A percentile compares a stretch with the other conserved stretches of the same genome.
Evolutionary conservation across 345 rosid genomes (phyloP).

Genomic region (Chamaenerion angustifolium): DNA sequence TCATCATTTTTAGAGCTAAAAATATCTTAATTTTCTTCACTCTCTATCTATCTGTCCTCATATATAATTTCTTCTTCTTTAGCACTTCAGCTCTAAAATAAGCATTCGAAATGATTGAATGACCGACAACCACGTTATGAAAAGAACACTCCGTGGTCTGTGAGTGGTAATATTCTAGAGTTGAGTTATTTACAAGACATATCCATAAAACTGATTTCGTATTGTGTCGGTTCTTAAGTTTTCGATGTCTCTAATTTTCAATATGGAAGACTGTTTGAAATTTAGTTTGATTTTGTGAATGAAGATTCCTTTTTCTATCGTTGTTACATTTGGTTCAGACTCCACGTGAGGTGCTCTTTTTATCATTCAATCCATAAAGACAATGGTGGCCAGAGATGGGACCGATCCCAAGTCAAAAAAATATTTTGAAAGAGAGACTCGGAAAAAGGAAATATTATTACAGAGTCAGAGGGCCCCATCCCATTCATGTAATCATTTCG

Average conservation of each 20-base stretch:
- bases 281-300: background rate
- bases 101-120: too few relatives aligned
- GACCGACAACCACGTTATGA: too few relatives aligned
- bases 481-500: conserved; percentile 80
- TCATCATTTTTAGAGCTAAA: background rate
- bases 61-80: too few relatives aligned
- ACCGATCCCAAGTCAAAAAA: conserved; percentile 54
- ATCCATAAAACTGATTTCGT: too few relatives aligned
- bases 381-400: conserved; percentile 49
- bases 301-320: conserved; percentile 9
- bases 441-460: conserved; percentile 17
- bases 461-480: conserved; percentile 32
- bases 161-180: too few relatives aligned
- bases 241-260: too few relatives aligned
- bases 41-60: too few relatives aligned
- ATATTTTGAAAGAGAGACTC: conserved; percentile 7
- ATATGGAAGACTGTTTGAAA: background rate
- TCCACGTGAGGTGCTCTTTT: conserved; percentile 99
- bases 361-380: conserved; percentile 98
- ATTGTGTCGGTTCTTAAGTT: too few relatives aligned
- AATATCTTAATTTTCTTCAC: background rate
- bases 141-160: too few relatives aligned
- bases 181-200: too few relatives aligned
- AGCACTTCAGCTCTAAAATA: too few relatives aligned
- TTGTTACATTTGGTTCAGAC: conserved; percentile 93